Base-by-base conservation (phyloP, 257 asterid genomes). In the Solanum virginianum region DNA sequence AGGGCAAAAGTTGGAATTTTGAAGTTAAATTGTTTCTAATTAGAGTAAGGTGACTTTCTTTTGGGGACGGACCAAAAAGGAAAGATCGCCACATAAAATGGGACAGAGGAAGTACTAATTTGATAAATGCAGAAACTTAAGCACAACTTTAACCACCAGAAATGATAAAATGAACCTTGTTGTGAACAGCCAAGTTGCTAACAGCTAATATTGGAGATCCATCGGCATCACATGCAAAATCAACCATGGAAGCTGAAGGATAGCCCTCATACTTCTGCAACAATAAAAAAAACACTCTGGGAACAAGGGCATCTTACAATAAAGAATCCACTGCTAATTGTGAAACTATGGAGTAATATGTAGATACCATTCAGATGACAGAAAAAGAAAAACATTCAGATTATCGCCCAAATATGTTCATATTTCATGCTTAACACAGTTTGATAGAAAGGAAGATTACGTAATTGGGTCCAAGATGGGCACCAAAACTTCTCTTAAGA, bases 211-310 rank as follows among this genome's bases (percentile, higher is more conserved):
- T 83, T 43, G 98, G 98, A 87, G 95, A 92, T 87, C 98, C 98
- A 79, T 92, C 79, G 80, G 95, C 94, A 95, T 97, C 99, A 79
- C 93, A 97, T 55, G 98, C 99, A 89, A 94, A 92, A 91, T 97
- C 99, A 79, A 97, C 97, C 94, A 92, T 93, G 85, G 98, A 95
- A 24, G 95, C 97, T 59, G 99, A 94, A 51, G 99, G 99, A 86
- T 97, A 97, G n/a, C 98, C 98, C 87, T 92, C 94, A 57, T 90
- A 80, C 90, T 92, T 97, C 98, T 97, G 92, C 85, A 87, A 83
- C 54, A 74, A 82, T 55, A 59, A 45, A 45, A 54, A 54, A 51
- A 39, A 88, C 80, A 88, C 41, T 36, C 72, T 53, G 45, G 47
- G 47, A 51, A 24, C 14, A 51, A 51, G 63, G 45, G 24, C 17